Percentiles rank a stretch among this genome's conserved stretches.
Evolutionary conservation across 352 stramenopile species (phyloP).

Genomic region (Globisporangium emineosum): DNA sequence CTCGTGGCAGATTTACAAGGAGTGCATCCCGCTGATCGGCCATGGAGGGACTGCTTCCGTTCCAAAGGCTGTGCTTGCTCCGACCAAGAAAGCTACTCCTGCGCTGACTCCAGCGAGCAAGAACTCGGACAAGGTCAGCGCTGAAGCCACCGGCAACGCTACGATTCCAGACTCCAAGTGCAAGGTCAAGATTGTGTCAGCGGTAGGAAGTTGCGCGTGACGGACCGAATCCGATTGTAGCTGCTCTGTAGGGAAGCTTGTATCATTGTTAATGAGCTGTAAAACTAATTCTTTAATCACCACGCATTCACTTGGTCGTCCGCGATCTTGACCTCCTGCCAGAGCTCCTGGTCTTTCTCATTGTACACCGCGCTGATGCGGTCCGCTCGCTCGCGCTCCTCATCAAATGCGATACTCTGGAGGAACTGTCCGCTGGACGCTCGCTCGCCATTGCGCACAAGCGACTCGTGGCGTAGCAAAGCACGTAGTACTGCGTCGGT

Average conservation of each 20-base stretch:
- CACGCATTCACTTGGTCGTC: neutral
- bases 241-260: neutral
- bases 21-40: conserved; percentile 26
- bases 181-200: conserved; percentile 1
- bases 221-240: neutral
- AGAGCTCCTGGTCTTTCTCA: neutral
- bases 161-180: conserved; percentile 1
- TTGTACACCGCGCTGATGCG: neutral
- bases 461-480: neutral
- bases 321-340: no score
- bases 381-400: neutral
- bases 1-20: conserved; percentile 54
- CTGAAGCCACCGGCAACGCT: neutral
- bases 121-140: conserved; percentile 1
- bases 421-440: no score
- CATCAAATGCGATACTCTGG: no score
- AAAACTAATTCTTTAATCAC: neutral
- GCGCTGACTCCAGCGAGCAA: no score
- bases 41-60: neutral
- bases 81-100: neutral
- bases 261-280: neutral
- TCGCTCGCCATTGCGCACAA: no score
- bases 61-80: neutral
- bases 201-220: neutral
- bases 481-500: neutral